A percentile compares a stretch with the other conserved stretches of the same genome.
Evolutionary conservation across 2,329 filamentous ascomycete species (phyloP).

Genomic region (Bipolaris oryzae): DNA sequence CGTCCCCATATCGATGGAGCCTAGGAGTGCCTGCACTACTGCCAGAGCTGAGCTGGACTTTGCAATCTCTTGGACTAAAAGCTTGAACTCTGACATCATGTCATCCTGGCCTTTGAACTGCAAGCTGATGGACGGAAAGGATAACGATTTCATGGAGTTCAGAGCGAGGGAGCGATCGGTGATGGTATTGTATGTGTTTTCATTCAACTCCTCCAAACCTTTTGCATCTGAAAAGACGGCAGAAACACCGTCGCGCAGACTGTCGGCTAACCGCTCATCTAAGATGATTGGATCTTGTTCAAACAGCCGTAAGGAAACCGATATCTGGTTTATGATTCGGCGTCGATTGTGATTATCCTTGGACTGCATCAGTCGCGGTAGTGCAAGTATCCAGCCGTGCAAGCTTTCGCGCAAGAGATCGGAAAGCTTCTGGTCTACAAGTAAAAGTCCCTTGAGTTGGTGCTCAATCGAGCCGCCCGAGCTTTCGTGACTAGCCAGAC

Average conservation of each 20-base stretch:
- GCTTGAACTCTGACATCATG: constrained; percentile 66
- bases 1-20: constrained; percentile 63
- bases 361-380: constrained; percentile 82
- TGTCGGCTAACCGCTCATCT: constrained; percentile 68
- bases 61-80: constrained; percentile 63
- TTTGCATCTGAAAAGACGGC: constrained; percentile 52
- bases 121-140: constrained; percentile 65
- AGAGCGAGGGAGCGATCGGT: constrained; percentile 26
- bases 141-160: constrained; percentile 25
- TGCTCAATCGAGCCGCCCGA: constrained; percentile 52
- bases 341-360: constrained; percentile 81
- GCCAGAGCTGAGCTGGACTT: constrained; percentile 51
- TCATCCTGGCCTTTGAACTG: constrained; percentile 68
- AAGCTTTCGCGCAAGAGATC: constrained; percentile 72
- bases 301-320: constrained; percentile 71
- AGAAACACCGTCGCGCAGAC: constrained; percentile 75
- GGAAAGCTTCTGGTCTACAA: constrained; percentile 65
- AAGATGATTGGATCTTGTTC: constrained; percentile 68
- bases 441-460: constrained; percentile 65
- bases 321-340: constrained; percentile 75
- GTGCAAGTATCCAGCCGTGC: constrained; percentile 79
- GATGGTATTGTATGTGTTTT: constrained; percentile 7
- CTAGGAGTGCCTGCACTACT: constrained; percentile 70
- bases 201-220: constrained; percentile 27
- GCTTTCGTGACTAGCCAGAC: constrained; percentile 59